Base-by-base conservation (phyloP, 352 stramenopile species). In the Blastocystis sp. region DNA sequence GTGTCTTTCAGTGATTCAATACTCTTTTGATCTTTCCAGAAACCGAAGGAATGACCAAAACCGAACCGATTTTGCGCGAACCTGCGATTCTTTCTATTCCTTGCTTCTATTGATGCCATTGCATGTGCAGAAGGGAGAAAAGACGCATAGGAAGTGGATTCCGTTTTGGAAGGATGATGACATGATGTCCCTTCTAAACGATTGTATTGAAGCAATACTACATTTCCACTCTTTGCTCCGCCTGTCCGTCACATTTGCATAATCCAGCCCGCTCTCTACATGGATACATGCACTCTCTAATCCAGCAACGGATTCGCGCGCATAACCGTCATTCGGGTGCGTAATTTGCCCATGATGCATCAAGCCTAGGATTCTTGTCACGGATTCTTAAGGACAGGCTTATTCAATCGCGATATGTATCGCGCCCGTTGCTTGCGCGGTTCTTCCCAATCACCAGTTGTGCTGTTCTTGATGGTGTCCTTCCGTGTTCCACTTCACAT, bases 331-430 rank as follows among this genome's bases (percentile, higher is more conserved):
- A 7, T 17, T 7, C 48, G 48, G 6, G 48, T 57, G 6, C 14
- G 6, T 14, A 1, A 7, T 57, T 14, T 14, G 6, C 48, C 6
- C 6, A 17, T 14, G 6, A 28, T 14, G 2, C 3, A 76, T 76
- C 14, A 24, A 57, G 34, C 10, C 54, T 76, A 76, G 66, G 54
- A 14, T 76, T 57, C 40, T 52, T 52, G 28, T 34, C 40, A n/a
- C 21, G 3, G 28, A 45, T n/a, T 14, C 52, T 59, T 17, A 6
- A 28, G 3, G 28, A 24, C 19, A 48, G 66, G 7, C n/a, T 76
- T 14, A 42, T 76, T 14, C 28, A 34, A 38, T 57, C 14, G n/a
- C 66, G 38, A 52, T 76, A 76, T 76, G 66, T n/a, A 52, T 76
- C 66, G 66, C 21, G 48, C 19, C 21, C 10, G 48, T n/a, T 76